Conservation (phyloP, 2,329 filamentous ascomycete species). For the Monilinia fructicola region DNA sequence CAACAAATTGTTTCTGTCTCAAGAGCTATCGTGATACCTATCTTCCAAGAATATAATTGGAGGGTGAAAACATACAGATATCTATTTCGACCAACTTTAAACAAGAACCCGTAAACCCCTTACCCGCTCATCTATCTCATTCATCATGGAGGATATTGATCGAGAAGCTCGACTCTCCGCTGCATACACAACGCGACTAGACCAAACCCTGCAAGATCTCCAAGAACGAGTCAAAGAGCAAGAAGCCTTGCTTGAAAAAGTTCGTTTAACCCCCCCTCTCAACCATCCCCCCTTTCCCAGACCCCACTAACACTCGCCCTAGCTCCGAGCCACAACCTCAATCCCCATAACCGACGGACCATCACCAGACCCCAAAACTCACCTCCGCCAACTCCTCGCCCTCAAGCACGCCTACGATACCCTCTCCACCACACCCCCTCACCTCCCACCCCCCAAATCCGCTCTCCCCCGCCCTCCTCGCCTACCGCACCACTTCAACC, state of each 20-base stretch:
- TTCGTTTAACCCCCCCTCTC: constrained; percentile 33
- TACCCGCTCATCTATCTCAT: not conserved
- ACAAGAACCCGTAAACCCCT: not conserved
- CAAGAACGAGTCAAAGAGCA: constrained; percentile 57
- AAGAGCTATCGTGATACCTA: not conserved
- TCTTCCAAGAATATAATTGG: not conserved
- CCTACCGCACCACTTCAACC: constrained; percentile 64
- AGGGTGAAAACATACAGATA: not conserved
- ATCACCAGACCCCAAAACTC: constrained; percentile 40
- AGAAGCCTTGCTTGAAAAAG: constrained; percentile 51
- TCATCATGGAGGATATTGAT: constrained; percentile 24
- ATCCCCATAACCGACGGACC: constrained; percentile 33
- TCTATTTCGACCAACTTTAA: no score
- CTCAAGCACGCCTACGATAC: constrained; percentile 66
- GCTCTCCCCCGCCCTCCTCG: constrained; percentile 70
- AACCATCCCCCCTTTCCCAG: not conserved
- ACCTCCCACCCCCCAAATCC: constrained; percentile 65
- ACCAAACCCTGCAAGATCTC: constrained; percentile 67
- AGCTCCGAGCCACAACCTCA: constrained; percentile 37
- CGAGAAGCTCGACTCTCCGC: constrained; percentile 41
- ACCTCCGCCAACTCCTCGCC: constrained; percentile 48
- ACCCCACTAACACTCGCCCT: constrained; percentile 12
- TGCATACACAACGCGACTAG: constrained; percentile 55
- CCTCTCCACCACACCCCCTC: constrained; percentile 60
- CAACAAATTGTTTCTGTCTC: not conserved